Conservation (phyloP, 768 basidiomycete species). For the Fomitopsis serialis region DNA sequence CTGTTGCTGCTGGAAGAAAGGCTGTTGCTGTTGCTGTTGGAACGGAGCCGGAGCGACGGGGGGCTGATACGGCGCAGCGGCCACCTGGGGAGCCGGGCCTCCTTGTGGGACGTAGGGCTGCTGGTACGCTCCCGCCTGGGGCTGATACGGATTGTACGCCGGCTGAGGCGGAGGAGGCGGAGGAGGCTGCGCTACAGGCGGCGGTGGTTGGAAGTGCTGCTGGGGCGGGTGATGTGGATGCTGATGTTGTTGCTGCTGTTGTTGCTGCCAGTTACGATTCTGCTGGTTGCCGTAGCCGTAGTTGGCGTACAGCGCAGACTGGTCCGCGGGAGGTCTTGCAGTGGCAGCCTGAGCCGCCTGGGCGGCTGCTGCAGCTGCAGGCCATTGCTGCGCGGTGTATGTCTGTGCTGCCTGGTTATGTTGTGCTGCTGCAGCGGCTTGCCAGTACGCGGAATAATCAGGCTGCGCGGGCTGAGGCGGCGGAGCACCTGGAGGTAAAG, state of each 20-base stretch:
- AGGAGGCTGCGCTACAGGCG: slow-evolving; percentile 44
- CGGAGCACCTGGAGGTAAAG: slow-evolving; percentile 75
- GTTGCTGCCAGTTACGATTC: slow-evolving; percentile 54
- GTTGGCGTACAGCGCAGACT: slow-evolving; percentile 83
- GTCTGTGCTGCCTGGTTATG: slow-evolving; percentile 43
- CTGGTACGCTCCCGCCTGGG: slow-evolving; percentile 49
- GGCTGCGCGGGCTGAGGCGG: slow-evolving; percentile 61
- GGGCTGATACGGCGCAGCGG: slow-evolving; percentile 38
- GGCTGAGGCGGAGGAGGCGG: slow-evolving; percentile 54
- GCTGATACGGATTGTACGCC: slow-evolving; percentile 74
- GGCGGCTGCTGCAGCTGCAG: slow-evolving; percentile 33
- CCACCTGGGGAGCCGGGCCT: slow-evolving; percentile 40
- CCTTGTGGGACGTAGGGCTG: slow-evolving; percentile 66
- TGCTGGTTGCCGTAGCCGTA: slow-evolving; percentile 82
- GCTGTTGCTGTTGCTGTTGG: slow-evolving; percentile 33
- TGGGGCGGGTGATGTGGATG: slow-evolving; percentile 48
- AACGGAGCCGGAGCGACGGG: slow-evolving; percentile 36
- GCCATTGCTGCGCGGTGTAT: slow-evolving; percentile 60
- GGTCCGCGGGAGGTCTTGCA: slow-evolving; percentile 66
- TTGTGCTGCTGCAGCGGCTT: slow-evolving; percentile 44
- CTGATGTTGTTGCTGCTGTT: slow-evolving; percentile 55
- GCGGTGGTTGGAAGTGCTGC: slow-evolving; percentile 21
- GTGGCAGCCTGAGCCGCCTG: slow-evolving; percentile 38
- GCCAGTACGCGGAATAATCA: slow-evolving; percentile 79
- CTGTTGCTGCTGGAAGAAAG: slow-evolving; percentile 22